Evolutionary conservation across 176 grass and related monocot genomes (phyloP), one percentile per base, ranked within the genome.

Genomic region (Triticum turgidum): DNA sequence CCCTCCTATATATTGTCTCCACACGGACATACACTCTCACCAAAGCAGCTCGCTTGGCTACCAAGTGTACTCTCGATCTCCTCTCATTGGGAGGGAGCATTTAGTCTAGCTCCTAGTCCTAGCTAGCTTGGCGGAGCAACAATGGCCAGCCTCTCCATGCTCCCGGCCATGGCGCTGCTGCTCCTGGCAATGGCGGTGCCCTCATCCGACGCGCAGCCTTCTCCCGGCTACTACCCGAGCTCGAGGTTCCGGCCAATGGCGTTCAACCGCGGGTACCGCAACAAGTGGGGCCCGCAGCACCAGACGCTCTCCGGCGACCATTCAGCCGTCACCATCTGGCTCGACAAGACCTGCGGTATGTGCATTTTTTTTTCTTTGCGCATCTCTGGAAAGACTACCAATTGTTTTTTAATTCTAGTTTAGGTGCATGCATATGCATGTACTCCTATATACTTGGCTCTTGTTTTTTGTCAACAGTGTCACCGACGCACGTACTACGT

Each of bases 251-350:
- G 86, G 64, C 64, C 90, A 3, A 45, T 90, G 17, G 62, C 22
- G 7, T 95, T 95, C 88, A 82, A 33, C 32, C 83, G 71, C 5
- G 76, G 30, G 8, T 95, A 92, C 88, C 24, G n/a, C 4, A 92
- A 90, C 86, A 89, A 86, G 24, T 98, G 96, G 96, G 96, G 96
- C 17, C 69, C 91, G 9, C 88, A 95, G 85, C 96, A 98, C 73
- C 96, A 95, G 70, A 92, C 76, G 93, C 82, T 66, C 86, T 8
- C 76, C 63, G 75, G 92, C 72, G 95, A 97, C 56, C 89, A 92
- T 4, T 89, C 30, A 3, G 89, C 87, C 3, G 32, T 93, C 8
- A 95, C 89, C 2, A 80, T 98, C 21, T 90, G 90, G 88, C 83
- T 98, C 56, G 95, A 98, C 38, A 86, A 33, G 35, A 86, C 61